Conservation (phyloP, 495 filamentous ascomycete species). For the Cryomyces minteri region DNA sequence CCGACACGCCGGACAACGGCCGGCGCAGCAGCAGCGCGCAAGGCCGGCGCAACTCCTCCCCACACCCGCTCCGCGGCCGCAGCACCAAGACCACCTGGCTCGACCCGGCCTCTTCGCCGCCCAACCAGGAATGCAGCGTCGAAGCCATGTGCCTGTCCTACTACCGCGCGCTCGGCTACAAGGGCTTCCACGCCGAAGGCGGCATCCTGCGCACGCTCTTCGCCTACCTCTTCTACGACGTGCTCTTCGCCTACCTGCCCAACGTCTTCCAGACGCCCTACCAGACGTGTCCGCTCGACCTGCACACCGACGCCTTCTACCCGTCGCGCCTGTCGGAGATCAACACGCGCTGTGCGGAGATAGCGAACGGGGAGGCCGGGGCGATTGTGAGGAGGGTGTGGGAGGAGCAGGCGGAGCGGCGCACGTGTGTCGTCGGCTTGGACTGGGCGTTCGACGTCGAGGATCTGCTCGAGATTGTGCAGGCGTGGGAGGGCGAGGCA, state of each 20-base stretch:
- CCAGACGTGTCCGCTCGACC: conserved; percentile 83
- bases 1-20: neutral
- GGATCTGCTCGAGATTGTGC: conserved; percentile 69
- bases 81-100: conserved; percentile 78
- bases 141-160: conserved; percentile 84
- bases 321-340: conserved; percentile 70
- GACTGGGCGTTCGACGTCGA: conserved; percentile 74
- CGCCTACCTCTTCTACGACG: conserved; percentile 80
- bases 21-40: neutral
- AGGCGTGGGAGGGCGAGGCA: conserved; percentile 60
- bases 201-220: conserved; percentile 83
- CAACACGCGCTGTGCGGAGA: conserved; percentile 69
- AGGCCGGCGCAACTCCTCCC: neutral
- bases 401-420: conserved; percentile 39
- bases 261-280: conserved; percentile 94
- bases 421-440: conserved; percentile 73
- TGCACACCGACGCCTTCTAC: conserved; percentile 90
- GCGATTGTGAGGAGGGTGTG: conserved; percentile 49
- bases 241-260: conserved; percentile 83
- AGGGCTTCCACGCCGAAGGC: conserved; percentile 82
- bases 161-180: conserved; percentile 74
- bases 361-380: conserved; percentile 36
- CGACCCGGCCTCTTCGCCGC: conserved; percentile 34
- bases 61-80: conserved; percentile 13
- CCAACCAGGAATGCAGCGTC: conserved; percentile 54